These are phyloP conservation scores for Fraxinus sp. DNA, from an alignment of 305 asterid genomes.

Conservation along the genomic window DNA sequence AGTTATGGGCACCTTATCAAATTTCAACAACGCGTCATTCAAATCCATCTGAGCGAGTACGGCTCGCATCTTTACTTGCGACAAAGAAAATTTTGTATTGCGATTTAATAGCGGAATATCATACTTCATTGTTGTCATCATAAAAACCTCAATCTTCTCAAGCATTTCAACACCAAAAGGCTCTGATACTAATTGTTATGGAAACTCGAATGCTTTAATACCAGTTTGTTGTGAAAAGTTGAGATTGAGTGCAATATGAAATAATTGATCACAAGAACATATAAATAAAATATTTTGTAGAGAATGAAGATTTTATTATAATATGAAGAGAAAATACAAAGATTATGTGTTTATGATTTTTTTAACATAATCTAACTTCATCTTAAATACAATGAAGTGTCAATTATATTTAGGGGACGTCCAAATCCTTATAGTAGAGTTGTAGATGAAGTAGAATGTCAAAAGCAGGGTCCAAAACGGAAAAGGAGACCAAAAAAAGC, in stretches of 20 bases:
- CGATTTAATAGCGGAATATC: background rate
- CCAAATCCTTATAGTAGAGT: background rate
- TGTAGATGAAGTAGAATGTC: background rate
- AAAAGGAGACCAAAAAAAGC: background rate
- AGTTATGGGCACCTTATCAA: background rate
- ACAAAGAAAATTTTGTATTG: background rate
- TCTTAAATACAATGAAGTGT: background rate
- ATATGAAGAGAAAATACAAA: background rate
- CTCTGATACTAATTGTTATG: background rate
- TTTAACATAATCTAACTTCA: background rate
- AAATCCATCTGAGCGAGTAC: background rate
- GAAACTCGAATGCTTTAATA: background rate
- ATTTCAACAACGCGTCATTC: background rate
- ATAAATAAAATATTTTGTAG: no score
- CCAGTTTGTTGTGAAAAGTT: background rate
- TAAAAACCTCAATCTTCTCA: background rate
- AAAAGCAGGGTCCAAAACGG: background rate
- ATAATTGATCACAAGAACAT: background rate
- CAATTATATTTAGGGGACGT: background rate
- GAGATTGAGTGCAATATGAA: background rate
- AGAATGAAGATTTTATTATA: background rate
- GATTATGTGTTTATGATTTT: background rate
- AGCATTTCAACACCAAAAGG: background rate
- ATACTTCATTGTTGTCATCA: no score
- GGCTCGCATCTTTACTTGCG: background rate